Evolutionary conservation across 1,284 basidiomycete species (phyloP).

Genomic region (Hymenochaete sp.): DNA sequence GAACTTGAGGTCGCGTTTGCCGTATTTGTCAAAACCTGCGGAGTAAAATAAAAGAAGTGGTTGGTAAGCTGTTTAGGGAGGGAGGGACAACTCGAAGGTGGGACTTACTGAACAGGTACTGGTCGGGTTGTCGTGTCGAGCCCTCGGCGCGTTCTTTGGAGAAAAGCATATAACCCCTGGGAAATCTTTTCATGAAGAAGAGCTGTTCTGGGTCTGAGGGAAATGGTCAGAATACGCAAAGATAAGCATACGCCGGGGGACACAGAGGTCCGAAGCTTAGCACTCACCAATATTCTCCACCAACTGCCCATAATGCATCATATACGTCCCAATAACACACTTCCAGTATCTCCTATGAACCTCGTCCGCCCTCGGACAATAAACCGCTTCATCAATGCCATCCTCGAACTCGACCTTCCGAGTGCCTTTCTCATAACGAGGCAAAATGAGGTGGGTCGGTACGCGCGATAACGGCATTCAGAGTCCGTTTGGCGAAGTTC

Average conservation of each 20-base stretch:
- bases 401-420: too few relatives aligned
- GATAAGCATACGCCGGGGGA: neutral
- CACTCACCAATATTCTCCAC: neutral
- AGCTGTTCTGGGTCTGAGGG: neutral
- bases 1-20: neutral
- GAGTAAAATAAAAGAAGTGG: too few relatives aligned
- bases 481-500: too few relatives aligned
- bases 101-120: conserved; percentile 5
- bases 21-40: neutral
- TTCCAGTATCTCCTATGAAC: conserved; percentile 9
- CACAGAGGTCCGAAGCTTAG: neutral
- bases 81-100: neutral
- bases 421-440: too few relatives aligned
- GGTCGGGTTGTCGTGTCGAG: conserved; percentile 1
- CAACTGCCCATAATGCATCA: conserved; percentile 5
- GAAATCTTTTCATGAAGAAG: conserved; percentile 4
- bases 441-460: too few relatives aligned
- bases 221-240: neutral
- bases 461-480: too few relatives aligned
- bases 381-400: too few relatives aligned
- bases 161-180: conserved; percentile 4
- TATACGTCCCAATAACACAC: conserved; percentile 5
- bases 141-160: neutral
- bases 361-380: neutral
- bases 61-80: too few relatives aligned